phyloP scores from a whole-genome alignment of 106 monocot species.

The Dioscorea dumetorum region DNA sequence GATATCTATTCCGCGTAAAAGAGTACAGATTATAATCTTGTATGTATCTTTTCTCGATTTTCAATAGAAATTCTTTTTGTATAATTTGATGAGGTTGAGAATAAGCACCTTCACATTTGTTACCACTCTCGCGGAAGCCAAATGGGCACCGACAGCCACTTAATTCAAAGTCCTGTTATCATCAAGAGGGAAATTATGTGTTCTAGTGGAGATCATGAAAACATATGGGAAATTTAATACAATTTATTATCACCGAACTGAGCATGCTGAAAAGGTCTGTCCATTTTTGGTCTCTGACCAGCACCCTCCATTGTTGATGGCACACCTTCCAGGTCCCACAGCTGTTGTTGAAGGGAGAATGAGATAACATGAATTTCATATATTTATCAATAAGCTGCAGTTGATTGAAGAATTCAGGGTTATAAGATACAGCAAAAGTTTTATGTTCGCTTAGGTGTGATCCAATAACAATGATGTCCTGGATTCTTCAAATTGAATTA shows the following conservation, averaged over 20 bases:
- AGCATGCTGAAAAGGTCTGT: conserved; percentile 75
- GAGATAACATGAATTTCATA: background rate
- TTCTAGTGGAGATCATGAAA: too few relatives aligned
- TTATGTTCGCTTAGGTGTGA: too few relatives aligned
- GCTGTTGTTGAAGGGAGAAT: conserved; percentile 29
- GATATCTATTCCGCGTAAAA: conserved; percentile 33
- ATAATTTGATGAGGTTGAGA: background rate
- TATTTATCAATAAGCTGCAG: too few relatives aligned
- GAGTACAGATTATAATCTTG: too few relatives aligned
- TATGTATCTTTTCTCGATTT: too few relatives aligned
- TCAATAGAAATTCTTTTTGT: background rate
- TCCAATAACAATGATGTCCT: too few relatives aligned
- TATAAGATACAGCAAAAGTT: too few relatives aligned
- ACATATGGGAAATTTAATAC: too few relatives aligned
- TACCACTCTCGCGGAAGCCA: conserved; percentile 75
- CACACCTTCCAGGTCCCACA: conserved; percentile 86
- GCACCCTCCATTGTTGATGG: conserved; percentile 79
- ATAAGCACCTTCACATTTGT: conserved; percentile 63
- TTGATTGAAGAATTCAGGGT: too few relatives aligned
- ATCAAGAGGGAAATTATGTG: background rate
- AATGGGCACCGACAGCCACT: conserved; percentile 71
- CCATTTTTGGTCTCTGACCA: conserved; percentile 57
- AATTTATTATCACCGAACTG: conserved; percentile 25
- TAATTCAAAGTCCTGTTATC: conserved; percentile 32
- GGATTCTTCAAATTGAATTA: too few relatives aligned